Evolutionary conservation across 164 flowering plant genomes (phyloP), one percentile per base, ranked within the genome.

Genomic region (Paratinospora sagittata): DNA sequence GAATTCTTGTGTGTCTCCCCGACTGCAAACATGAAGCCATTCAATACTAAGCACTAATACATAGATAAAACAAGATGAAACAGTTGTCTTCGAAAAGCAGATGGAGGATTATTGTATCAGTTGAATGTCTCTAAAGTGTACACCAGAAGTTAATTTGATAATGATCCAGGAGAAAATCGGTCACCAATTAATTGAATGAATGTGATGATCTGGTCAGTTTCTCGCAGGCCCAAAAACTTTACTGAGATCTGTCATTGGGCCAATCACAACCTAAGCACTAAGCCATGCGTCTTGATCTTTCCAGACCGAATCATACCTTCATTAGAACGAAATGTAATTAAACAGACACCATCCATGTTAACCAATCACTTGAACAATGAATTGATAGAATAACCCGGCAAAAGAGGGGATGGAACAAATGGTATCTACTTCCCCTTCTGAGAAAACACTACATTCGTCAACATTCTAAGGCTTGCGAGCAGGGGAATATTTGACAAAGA

Each of bases 1-100:
- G 70, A 78, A 95, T 70, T 91, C 98, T 78, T 89, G 92, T 67
- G 99, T 93, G 82, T 93, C 99, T 63, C 97, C 92, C 60, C 99
- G 98, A 78, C 99, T 95, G 87, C 24, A 79, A 23, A 68, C 65
- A 72, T 68, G 43, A 80, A 69, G 27, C 60, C 43, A n/a, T 41
- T 70, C 33, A 61, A 60, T 60, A 78, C n/a, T n/a, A n/a, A n/a
- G n/a, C 63, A 73, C 14, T 14, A 65, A 37, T 13, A 24, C 2
- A 55, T 10, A 41, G 24, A 66, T 57, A 43, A 43, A 0, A 43
- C 9, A 43, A 11, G 14, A 43, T 43, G 14, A 43, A 11, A 43
- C 4, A 43, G 14, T 11, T n/a, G 2, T 57, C 6, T n/a, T n/a
- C 1, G 17, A 57, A 14, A 57, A 57, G 17, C 6, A 2, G 26